phyloP scores from a whole-genome alignment of 768 basidiomycete genomes.

The Lyophyllum semitale region DNA sequence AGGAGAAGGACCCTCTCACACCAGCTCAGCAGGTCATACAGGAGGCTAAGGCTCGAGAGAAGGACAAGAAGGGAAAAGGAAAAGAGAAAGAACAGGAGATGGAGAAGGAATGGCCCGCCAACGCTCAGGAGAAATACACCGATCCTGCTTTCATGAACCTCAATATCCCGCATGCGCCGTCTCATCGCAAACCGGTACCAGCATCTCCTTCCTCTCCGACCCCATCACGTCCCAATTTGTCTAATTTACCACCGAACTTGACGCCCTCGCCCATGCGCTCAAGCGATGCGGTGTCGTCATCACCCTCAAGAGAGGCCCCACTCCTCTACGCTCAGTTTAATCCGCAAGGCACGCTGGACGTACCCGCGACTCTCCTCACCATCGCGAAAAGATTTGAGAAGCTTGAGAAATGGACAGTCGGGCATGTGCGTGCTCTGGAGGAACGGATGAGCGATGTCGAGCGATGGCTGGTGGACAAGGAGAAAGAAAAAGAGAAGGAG shows the following conservation, averaged over 20 bases:
- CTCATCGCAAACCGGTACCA: constrained; percentile 48
- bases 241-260: constrained; percentile 55
- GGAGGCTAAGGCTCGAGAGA: constrained; percentile 70
- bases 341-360: constrained; percentile 69
- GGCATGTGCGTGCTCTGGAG: constrained; percentile 86
- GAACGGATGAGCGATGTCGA: constrained; percentile 93
- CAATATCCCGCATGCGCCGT: constrained; percentile 40
- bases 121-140: constrained; percentile 48
- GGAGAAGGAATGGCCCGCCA: constrained; percentile 59
- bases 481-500: constrained; percentile 57
- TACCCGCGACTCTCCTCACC: constrained; percentile 70
- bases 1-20: constrained; percentile 72
- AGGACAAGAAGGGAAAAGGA: constrained; percentile 49
- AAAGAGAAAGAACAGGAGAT: constrained; percentile 61
- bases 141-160: constrained; percentile 64
- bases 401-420: constrained; percentile 87
- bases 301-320: constrained; percentile 59
- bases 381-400: constrained; percentile 86
- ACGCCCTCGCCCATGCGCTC: constrained; percentile 67
- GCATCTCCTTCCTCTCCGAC: constrained; percentile 67
- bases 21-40: constrained; percentile 83
- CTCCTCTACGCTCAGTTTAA: constrained; percentile 81
- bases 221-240: constrained; percentile 51
- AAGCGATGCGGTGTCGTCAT: constrained; percentile 39
- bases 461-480: constrained; percentile 84